Evolutionary conservation across 2,329 filamentous ascomycete species (phyloP), one percentile per base, ranked within the genome.

Genomic region (Stachybotrys chlorohalonatus): DNA sequence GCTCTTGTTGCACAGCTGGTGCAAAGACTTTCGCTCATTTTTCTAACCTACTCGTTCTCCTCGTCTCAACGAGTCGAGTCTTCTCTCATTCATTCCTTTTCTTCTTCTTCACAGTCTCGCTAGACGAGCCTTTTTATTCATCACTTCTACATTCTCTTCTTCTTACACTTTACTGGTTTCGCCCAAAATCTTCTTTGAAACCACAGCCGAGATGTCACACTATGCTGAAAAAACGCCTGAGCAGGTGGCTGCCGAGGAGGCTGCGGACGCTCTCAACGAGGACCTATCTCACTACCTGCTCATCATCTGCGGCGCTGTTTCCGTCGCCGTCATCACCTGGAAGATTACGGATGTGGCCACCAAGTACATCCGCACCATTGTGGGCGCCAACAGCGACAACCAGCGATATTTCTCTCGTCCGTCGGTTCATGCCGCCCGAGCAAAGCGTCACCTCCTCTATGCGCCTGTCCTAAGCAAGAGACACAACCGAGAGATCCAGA

Each of bases 351-450:
- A 83, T 52, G 77, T 80, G 54, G 71, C 87, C 55, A 75, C 82
- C 55, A 82, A 80, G 60, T 86, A 94, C 65, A 75, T 92, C 45
- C 83, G 91, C 59, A 86, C 82, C 31, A 77, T 95, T 49, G 80
- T 87, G 47, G 90, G 85, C 64, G 79, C 96, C 60, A 86, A 82
- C 73, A 90, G 90, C 72, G 86, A 89, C 59, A 86, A 79, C 1
- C 91, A 96, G 69, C 78, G 81, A 57, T 96, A 90, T 74, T 96
- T 92, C 66, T 80, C 85, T 49, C 73, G 75, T 30, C 79, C 87
- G 6, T 76, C 75, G 7, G 61, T 67, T 13, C 75, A 73, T 47
- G 70, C 74, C 55, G 74, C 86, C n/a, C 82, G 76, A 70, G 73
- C 90, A 60, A 86, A 89, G 74, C 82, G 80, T 56, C 95, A 96